A percentile compares a stretch with the other conserved stretches of the same genome.
Evolutionary conservation across 2,329 filamentous ascomycete genomes (phyloP).

Genomic region (Paraphoma sp.): DNA sequence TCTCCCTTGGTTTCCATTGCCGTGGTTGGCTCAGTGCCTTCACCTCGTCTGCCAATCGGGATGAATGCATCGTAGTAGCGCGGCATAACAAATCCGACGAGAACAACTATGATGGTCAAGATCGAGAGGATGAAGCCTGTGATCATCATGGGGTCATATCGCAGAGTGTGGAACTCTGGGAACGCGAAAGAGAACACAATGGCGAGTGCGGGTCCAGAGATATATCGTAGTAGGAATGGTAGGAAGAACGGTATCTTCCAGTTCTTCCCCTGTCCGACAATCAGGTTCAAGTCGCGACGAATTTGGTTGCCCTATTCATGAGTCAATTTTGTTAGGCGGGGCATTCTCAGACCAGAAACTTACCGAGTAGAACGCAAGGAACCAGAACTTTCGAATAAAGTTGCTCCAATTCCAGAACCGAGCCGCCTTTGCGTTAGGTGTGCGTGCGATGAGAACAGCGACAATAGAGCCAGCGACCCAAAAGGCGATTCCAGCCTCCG

Average conservation of each 20-base stretch:
- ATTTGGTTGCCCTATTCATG: constrained; percentile 49
- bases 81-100: constrained; percentile 59
- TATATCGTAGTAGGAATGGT: constrained; percentile 52
- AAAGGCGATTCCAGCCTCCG: constrained; percentile 61
- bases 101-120: constrained; percentile 53
- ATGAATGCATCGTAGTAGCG: constrained; percentile 63
- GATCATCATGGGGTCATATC: constrained; percentile 46
- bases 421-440: constrained; percentile 51
- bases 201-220: constrained; percentile 40
- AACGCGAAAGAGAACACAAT: constrained; percentile 46
- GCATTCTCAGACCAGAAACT: constrained; percentile 21
- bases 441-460: constrained; percentile 52
- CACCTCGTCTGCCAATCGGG: constrained; percentile 53
- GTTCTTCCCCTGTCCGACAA: constrained; percentile 62
- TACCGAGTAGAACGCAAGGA: constrained; percentile 65
- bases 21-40: constrained; percentile 51
- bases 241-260: constrained; percentile 63
- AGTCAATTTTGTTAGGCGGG: neutral
- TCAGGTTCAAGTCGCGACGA: constrained; percentile 61
- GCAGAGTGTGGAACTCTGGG: constrained; percentile 39
- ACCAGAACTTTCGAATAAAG: constrained; percentile 57
- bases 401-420: constrained; percentile 52
- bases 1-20: constrained; percentile 37
- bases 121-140: constrained; percentile 41
- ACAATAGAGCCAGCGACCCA: constrained; percentile 53